A percentile compares a stretch with the other conserved stretches of the same genome.
These are phyloP conservation scores for Venturia carpophila DNA, from an alignment of 2,329 filamentous ascomycete species.

Conservation along the genomic window DNA sequence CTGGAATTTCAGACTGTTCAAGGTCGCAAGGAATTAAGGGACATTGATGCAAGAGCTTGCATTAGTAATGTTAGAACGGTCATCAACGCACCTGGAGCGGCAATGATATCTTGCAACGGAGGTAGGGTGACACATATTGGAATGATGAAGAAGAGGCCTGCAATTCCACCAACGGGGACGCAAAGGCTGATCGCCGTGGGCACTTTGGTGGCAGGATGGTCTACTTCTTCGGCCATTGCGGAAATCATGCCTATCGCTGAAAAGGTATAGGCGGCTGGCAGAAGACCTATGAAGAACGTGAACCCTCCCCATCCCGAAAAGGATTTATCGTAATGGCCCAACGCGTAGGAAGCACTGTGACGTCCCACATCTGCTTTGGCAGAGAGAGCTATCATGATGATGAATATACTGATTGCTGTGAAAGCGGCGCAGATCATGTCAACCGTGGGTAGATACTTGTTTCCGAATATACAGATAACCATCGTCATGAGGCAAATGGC, in stretches of 20 bases:
- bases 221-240: constrained; percentile 37
- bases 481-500: constrained; percentile 59
- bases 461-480: constrained; percentile 57
- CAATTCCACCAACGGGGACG: constrained; percentile 53
- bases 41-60: not conserved
- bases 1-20: too few species aligned
- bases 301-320: constrained; percentile 54
- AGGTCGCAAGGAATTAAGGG: not conserved
- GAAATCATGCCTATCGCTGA: constrained; percentile 63
- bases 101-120: constrained; percentile 54
- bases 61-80: not conserved
- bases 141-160: constrained; percentile 61
- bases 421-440: constrained; percentile 49
- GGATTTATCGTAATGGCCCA: constrained; percentile 61
- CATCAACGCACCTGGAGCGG: constrained; percentile 32
- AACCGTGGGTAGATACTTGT: constrained; percentile 57
- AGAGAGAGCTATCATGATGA: constrained; percentile 54
- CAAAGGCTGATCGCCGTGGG: constrained; percentile 52
- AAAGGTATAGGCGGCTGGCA: constrained; percentile 56
- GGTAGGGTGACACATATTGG: constrained; percentile 71
- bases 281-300: constrained; percentile 64
- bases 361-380: constrained; percentile 50
- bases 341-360: constrained; percentile 54
- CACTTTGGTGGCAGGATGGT: constrained; percentile 37
- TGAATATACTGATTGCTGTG: constrained; percentile 61